These are phyloP conservation scores for Coemansia sp. DNA, from an alignment of 192 early-diverging fungal species.

Conservation along the genomic window DNA sequence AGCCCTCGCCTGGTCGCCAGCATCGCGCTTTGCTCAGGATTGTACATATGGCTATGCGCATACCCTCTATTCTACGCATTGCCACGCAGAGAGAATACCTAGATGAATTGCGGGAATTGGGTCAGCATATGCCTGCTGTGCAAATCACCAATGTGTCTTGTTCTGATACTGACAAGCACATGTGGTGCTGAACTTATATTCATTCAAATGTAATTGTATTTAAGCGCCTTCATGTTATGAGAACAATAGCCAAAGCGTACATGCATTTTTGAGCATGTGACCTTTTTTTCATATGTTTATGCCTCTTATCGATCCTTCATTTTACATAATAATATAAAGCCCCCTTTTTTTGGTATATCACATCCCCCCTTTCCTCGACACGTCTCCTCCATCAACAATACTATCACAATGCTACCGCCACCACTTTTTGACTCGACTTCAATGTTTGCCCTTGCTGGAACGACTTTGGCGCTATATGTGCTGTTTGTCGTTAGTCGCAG, in stretches of 20 bases:
- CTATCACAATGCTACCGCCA: background rate
- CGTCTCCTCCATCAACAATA: background rate
- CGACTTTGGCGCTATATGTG: background rate
- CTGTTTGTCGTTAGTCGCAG: background rate
- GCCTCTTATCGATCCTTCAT: background rate
- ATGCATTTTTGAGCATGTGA: background rate
- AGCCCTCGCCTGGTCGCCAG: constrained; percentile 1
- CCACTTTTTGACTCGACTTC: background rate
- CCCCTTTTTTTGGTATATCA: background rate
- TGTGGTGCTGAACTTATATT: background rate
- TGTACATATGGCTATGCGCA: constrained; percentile 20
- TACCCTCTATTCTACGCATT: constrained; percentile 29
- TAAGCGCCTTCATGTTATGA: no score
- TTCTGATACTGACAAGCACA: background rate
- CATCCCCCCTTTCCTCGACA: background rate
- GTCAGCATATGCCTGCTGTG: background rate
- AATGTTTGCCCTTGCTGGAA: background rate
- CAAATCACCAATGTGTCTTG: background rate
- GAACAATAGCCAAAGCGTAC: background rate
- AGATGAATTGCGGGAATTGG: constrained; percentile 7
- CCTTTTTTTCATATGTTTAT: background rate
- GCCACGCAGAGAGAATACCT: constrained; percentile 18
- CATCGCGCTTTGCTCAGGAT: constrained; percentile 31
- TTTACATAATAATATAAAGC: background rate
- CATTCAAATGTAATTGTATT: background rate